phyloP scores from a whole-genome alignment of 2,329 filamentous ascomycete species.

The Colletotrichum lindemuthianum region DNA sequence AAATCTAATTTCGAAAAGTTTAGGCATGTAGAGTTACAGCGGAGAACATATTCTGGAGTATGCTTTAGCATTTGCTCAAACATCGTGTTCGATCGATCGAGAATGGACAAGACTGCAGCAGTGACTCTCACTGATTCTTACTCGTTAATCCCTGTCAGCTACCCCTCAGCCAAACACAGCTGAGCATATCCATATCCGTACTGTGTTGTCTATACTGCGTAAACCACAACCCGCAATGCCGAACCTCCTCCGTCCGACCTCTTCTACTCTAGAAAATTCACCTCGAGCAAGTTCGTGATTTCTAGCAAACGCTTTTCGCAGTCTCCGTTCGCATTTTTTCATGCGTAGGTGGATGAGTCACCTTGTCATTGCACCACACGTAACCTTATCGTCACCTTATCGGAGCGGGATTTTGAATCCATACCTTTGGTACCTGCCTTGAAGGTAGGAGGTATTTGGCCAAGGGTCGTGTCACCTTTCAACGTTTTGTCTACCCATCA shows the following conservation, averaged over 20 bases:
- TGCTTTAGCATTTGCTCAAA: too few relatives aligned
- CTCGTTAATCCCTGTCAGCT: neutral
- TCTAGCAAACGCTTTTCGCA: too few relatives aligned
- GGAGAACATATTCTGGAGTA: too few relatives aligned
- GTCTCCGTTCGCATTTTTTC: too few relatives aligned
- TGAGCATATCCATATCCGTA: too few relatives aligned
- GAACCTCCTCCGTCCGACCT: constrained; percentile 21
- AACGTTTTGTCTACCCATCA: neutral
- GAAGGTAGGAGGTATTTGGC: neutral
- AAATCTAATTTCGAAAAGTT: too few relatives aligned
- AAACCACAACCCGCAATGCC: constrained; percentile 9
- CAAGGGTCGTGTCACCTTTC: neutral
- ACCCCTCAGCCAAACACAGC: rapidly evolving
- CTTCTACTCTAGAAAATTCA: neutral
- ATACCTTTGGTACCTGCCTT: too few relatives aligned
- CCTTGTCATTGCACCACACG: constrained; percentile 10
- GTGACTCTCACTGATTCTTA: too few relatives aligned
- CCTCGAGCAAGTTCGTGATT: too few relatives aligned
- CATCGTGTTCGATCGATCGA: too few relatives aligned
- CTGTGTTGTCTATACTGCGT: constrained; percentile 18
- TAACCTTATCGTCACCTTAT: constrained; percentile 11
- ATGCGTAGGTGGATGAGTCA: constrained; percentile 22
- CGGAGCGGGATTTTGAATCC: neutral
- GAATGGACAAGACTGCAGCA: too few relatives aligned
- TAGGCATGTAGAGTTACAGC: too few relatives aligned